Base-by-base conservation (phyloP, 1,139 yeast genomes). In the Spathaspora sp. region DNA sequence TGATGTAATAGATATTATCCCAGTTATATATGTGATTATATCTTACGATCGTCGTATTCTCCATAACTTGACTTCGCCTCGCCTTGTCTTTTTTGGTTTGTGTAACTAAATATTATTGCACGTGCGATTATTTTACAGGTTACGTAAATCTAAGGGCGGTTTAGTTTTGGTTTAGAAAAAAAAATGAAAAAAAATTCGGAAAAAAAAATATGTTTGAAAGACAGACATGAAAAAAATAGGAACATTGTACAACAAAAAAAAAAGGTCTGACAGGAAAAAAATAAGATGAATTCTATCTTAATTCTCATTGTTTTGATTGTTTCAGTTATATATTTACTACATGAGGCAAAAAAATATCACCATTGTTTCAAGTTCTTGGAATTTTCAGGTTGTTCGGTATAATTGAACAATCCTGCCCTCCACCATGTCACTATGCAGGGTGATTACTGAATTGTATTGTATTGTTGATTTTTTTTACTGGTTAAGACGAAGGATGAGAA, bases 41-140 rank as follows among this genome's bases (percentile, higher is more conserved):
- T 29, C 17, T 29, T 29, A 29, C 34, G 34, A 29, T 29, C 34
- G 34, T 29, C 34, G 34, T 29, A 29, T 29, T 29, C 34, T 29
- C 16, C 16, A 29, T 29, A 29, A n/a, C 34, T 29, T 29, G n/a
- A 29, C 34, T 29, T 29, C 34, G 34, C 34, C 34, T 29, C 34
- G 15, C 17, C 34, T 29, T 29, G 27, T 25, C 27, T 25, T n/a
- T 29, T 29, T 29, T 11, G 3, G 17, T 29, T n/a, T n/a, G 3
- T 29, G 34, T 7, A 4, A 29, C 15, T n/a, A 29, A 8, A 4
- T 4, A 29, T 8, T 29, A 8, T 29, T 26, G 15, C 34, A 29
- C 34, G 34, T 29, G 34, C 8, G 2, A 4, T 11, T n/a, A 4
- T 29, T 29, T 29, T 29, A n/a, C 34, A 29, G 34, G 34, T 29